Conservation (phyloP, 495 filamentous ascomycete genomes). For the Neurospora sublineolata region DNA sequence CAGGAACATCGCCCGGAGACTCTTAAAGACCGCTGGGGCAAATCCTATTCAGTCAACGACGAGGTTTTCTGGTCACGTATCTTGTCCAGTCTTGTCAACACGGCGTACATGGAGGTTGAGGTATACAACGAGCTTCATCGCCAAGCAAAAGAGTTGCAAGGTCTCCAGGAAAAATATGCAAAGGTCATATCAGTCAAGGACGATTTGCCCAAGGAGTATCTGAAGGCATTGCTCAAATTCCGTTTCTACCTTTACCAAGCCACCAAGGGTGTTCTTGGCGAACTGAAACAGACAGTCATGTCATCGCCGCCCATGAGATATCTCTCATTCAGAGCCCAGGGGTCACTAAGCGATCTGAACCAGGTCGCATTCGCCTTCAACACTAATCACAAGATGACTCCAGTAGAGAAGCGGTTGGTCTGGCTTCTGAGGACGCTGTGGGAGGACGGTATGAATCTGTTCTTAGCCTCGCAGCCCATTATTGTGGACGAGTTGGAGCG, state of each 20-base stretch:
- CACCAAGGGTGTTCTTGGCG: slow-evolving; percentile 32
- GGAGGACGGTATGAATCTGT: slow-evolving; percentile 16
- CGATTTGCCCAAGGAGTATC: slow-evolving; percentile 5
- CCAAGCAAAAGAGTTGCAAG: slow-evolving; percentile 2
- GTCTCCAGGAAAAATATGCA: slow-evolving; percentile 2
- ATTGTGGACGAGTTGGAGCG: slow-evolving; percentile 36
- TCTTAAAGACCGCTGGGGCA: slow-evolving; percentile 20
- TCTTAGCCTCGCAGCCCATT: slow-evolving; percentile 17
- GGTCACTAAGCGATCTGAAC: not conserved
- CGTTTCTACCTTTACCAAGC: slow-evolving; percentile 1
- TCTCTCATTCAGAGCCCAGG: slow-evolving; percentile 10
- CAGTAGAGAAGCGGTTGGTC: slow-evolving; percentile 14
- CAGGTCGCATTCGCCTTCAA: not conserved
- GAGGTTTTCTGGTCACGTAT: slow-evolving; percentile 5
- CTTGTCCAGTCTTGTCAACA: slow-evolving; percentile 7
- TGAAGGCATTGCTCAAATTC: slow-evolving; percentile 5
- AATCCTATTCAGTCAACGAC: slow-evolving; percentile 14
- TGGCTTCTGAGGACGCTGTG: slow-evolving; percentile 23
- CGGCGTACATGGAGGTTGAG: slow-evolving; percentile 3
- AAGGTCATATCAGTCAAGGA: not conserved
- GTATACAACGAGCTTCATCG: slow-evolving; percentile 8
- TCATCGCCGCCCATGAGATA: slow-evolving; percentile 29
- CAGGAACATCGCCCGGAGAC: slow-evolving; percentile 33
- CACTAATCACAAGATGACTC: slow-evolving; percentile 6
- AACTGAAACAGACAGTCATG: slow-evolving; percentile 10